These are phyloP conservation scores for Leucogyrophana mollusca DNA, from an alignment of 768 basidiomycete species.

Conservation along the genomic window DNA sequence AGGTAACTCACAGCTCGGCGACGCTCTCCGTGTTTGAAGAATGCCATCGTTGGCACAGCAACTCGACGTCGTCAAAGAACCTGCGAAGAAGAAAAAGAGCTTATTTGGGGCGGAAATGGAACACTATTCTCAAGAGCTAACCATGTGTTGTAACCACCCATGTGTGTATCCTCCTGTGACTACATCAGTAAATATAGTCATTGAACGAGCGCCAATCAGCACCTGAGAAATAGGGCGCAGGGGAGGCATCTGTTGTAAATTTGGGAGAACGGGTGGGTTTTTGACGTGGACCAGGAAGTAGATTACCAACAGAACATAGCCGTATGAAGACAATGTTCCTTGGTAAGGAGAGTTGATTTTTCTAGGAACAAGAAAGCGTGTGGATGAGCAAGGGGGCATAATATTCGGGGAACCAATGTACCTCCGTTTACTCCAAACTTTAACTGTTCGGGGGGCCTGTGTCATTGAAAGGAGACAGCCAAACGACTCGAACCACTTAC, in stretches of 20 bases:
- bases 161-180: slow-evolving; percentile 72
- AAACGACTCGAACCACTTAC: slow-evolving; percentile 55
- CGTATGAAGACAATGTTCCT: slow-evolving; percentile 95
- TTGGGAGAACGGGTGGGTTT: slow-evolving; percentile 93
- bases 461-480: slow-evolving; percentile 10
- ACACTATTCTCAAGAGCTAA: slow-evolving; percentile 22
- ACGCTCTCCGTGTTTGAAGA: slow-evolving; percentile 92
- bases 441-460: slow-evolving; percentile 54
- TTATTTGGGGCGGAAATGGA: slow-evolving; percentile 5
- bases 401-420: slow-evolving; percentile 21
- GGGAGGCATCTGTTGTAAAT: slow-evolving; percentile 93
- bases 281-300: slow-evolving; percentile 98
- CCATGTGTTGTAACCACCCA: slow-evolving; percentile 84
- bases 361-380: slow-evolving; percentile 35
- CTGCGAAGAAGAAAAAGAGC: slow-evolving; percentile 34
- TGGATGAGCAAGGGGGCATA: not conserved
- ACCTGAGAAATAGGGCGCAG: slow-evolving; percentile 82
- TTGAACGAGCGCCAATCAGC: slow-evolving; percentile 13
- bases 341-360: slow-evolving; percentile 99
- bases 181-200: slow-evolving; percentile 1
- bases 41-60: slow-evolving; percentile 88
- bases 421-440: slow-evolving; percentile 98
- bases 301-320: slow-evolving; percentile 96
- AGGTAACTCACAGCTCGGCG: slow-evolving; percentile 75
- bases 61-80: slow-evolving; percentile 98